Evolutionary conservation across 1,284 basidiomycete species (phyloP).

Genomic region (Sporisorium iseilematis-ciliati): DNA sequence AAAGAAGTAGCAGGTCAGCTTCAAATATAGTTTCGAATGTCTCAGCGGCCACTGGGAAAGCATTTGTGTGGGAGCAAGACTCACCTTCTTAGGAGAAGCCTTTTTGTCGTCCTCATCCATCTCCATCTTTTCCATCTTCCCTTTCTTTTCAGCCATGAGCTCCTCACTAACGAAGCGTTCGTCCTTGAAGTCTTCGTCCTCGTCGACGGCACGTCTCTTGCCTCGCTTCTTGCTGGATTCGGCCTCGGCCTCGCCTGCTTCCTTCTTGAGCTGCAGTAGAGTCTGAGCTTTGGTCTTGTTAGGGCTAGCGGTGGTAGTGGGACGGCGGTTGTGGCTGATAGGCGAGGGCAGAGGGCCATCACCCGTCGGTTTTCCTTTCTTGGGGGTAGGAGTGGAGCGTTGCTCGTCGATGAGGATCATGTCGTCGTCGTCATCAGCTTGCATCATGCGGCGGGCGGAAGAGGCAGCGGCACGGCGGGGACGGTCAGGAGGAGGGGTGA

Average conservation of each 20-base stretch:
- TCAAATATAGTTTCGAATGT: background rate
- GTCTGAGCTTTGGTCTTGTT: background rate
- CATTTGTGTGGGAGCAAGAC: background rate
- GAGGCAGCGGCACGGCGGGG: background rate
- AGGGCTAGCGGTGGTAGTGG: background rate
- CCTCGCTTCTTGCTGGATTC: background rate
- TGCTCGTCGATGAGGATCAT: constrained; percentile 17
- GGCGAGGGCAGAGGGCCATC: background rate
- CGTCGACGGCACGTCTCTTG: background rate
- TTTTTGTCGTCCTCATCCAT: background rate
- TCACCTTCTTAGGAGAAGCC: constrained; percentile 2
- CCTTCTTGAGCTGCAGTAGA: background rate
- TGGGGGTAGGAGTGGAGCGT: constrained; percentile 6
- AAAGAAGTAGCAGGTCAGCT: background rate
- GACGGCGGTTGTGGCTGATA: constrained; percentile 3
- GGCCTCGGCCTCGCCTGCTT: background rate
- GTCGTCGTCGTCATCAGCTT: constrained; percentile 11
- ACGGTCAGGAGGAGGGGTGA: constrained; percentile 4
- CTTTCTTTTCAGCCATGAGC: constrained; percentile 5
- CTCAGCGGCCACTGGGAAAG: background rate
- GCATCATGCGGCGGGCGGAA: background rate
- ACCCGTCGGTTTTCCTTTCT: background rate
- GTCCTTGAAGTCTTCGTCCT: constrained; percentile 2
- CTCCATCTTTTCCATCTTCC: background rate
- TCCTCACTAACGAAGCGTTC: constrained; percentile 2